Conservation (phyloP, 371 early-diverging fungal genomes). For the Lichtheimia ramosa region DNA sequence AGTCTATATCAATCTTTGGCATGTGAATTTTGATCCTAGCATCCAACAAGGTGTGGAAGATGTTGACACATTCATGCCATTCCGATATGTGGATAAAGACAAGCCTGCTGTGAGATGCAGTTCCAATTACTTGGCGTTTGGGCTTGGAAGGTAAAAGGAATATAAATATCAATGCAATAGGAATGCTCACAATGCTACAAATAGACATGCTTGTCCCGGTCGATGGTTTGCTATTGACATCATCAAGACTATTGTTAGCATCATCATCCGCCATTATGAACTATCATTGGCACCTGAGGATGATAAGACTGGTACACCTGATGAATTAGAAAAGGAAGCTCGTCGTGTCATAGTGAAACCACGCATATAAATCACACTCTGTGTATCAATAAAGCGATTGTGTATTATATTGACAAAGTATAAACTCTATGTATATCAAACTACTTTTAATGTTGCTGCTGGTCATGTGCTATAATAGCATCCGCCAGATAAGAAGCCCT, state of each 20-base stretch:
- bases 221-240: constrained; percentile 31
- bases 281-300: not conserved
- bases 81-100: constrained; percentile 41
- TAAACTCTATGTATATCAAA: too few relatives aligned
- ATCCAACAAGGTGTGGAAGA: constrained; percentile 24
- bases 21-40: constrained; percentile 12
- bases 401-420: not conserved
- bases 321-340: too few relatives aligned
- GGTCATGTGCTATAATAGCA: constrained; percentile 26
- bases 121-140: constrained; percentile 44
- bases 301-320: too few relatives aligned
- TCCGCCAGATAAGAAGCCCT: constrained; percentile 32
- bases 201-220: constrained; percentile 25
- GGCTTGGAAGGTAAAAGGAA: constrained; percentile 54
- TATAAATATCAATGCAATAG: not conserved
- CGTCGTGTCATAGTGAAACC: too few relatives aligned
- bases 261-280: constrained; percentile 10
- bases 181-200: not conserved
- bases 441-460: too few relatives aligned
- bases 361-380: too few relatives aligned
- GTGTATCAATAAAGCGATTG: not conserved
- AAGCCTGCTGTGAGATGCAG: constrained; percentile 40
- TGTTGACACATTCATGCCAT: constrained; percentile 35
- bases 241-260: constrained; percentile 16
- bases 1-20: constrained; percentile 28